Conservation (phyloP, 1,284 basidiomycete species). For the Puccinia polysora region DNA sequence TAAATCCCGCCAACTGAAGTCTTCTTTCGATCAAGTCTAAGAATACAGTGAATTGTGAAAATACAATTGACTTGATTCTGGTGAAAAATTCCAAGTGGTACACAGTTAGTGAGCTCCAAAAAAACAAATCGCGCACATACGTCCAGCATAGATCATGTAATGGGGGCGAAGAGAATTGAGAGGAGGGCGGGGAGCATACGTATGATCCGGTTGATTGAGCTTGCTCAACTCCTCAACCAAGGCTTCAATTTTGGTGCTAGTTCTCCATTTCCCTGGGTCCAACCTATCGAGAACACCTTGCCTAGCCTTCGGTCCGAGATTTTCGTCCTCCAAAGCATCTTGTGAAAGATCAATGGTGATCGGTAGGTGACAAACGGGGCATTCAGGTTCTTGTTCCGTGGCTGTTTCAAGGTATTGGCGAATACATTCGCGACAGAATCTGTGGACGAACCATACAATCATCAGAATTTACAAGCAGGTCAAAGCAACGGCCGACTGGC, state of each 20-base stretch:
- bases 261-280: slow-evolving; percentile 82
- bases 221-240: slow-evolving; percentile 54
- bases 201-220: slow-evolving; percentile 42
- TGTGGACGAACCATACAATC: no score
- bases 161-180: neutral
- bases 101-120: no score
- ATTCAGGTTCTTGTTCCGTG: slow-evolving; percentile 74
- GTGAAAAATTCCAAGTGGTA: slow-evolving; percentile 65
- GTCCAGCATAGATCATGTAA: neutral
- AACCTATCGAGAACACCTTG: slow-evolving; percentile 92
- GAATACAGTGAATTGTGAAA: slow-evolving; percentile 87
- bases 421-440: slow-evolving; percentile 70
- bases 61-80: slow-evolving; percentile 94
- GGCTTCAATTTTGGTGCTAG: slow-evolving; percentile 95
- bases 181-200: slow-evolving; percentile 21
- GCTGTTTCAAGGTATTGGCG: slow-evolving; percentile 79
- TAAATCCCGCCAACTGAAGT: slow-evolving; percentile 75
- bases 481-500: neutral
- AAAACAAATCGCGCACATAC: no score
- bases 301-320: slow-evolving; percentile 58
- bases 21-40: slow-evolving; percentile 80
- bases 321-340: slow-evolving; percentile 70
- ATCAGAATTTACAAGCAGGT: no score
- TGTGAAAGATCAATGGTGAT: slow-evolving; percentile 93
- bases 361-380: slow-evolving; percentile 89